These are phyloP conservation scores for Priceomyces melissophilus DNA, from an alignment of 805 yeast genomes.

Conservation along the genomic window DNA sequence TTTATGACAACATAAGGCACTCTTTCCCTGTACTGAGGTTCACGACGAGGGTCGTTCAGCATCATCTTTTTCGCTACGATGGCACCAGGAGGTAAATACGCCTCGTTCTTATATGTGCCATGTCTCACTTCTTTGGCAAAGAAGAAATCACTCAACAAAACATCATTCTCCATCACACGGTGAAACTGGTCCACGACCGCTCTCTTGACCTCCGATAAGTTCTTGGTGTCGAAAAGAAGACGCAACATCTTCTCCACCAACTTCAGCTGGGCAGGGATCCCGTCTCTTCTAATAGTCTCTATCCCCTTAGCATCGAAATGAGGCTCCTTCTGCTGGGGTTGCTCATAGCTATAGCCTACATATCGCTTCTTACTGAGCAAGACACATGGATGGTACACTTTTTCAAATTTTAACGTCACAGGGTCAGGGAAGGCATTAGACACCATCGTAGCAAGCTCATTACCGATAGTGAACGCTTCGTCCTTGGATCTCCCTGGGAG, in stretches of 20 bases:
- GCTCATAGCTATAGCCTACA: conserved; percentile 80
- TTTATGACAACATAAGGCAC: conserved; percentile 81
- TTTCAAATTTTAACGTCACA: conserved; percentile 80
- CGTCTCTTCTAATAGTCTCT: conserved; percentile 92
- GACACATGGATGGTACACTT: conserved; percentile 85
- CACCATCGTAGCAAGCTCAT: conserved; percentile 60
- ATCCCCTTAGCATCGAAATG: conserved; percentile 94
- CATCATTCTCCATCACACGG: conserved; percentile 59
- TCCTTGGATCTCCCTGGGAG: conserved; percentile 75
- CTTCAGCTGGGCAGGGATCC: conserved; percentile 87
- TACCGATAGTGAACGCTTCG: conserved; percentile 78
- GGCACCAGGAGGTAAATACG: conserved; percentile 88
- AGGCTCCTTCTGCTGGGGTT: conserved; percentile 51
- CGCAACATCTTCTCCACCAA: conserved; percentile 70
- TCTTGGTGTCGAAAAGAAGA: conserved; percentile 66
- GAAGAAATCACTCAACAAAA: conserved; percentile 78
- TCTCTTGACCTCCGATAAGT: conserved; percentile 64
- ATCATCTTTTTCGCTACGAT: conserved; percentile 63
- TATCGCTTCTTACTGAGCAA: conserved; percentile 81
- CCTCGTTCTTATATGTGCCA: conserved; percentile 75
- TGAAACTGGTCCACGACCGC: conserved; percentile 65
- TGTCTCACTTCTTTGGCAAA: conserved; percentile 87
- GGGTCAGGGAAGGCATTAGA: conserved; percentile 77
- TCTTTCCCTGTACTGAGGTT: conserved; percentile 85
- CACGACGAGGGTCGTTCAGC: conserved; percentile 64